Percentiles rank a stretch among this genome's conserved stretches.
Evolutionary conservation across 306 rosid genomes (phyloP).

Genomic region (Lagenaria siceraria): DNA sequence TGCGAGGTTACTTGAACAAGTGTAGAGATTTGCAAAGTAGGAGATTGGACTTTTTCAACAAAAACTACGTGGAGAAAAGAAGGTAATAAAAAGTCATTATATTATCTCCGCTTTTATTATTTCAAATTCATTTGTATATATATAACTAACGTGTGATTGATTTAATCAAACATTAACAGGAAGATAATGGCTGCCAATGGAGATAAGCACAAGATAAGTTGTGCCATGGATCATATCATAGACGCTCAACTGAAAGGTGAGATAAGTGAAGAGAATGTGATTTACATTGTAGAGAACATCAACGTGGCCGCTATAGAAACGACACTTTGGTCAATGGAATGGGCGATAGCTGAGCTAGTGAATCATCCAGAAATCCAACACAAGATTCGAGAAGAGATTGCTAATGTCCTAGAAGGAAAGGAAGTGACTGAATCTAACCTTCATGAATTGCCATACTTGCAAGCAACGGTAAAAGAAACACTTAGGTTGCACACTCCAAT

Average conservation of each 20-base stretch:
- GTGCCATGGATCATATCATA: slow-evolving; percentile 79
- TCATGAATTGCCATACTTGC: slow-evolving; percentile 42
- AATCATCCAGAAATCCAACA: slow-evolving; percentile 49
- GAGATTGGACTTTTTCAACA: slow-evolving; percentile 58
- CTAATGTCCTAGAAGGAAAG: slow-evolving; percentile 33
- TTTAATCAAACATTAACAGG: slow-evolving; percentile 4
- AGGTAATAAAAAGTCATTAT: slow-evolving; percentile 32
- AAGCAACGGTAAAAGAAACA: slow-evolving; percentile 69
- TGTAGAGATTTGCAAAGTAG: slow-evolving; percentile 63
- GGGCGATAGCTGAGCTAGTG: slow-evolving; percentile 85
- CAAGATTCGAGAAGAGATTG: slow-evolving; percentile 44
- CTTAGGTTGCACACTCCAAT: slow-evolving; percentile 63
- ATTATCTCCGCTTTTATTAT: not conserved
- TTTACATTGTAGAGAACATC: slow-evolving; percentile 76
- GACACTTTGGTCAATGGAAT: slow-evolving; percentile 83
- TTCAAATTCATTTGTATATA: not conserved
- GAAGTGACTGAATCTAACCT: slow-evolving; percentile 58
- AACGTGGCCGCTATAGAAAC: slow-evolving; percentile 72
- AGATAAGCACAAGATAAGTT: slow-evolving; percentile 45
- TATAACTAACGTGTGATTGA: not conserved
- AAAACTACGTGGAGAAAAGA: slow-evolving; percentile 35
- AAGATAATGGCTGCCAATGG: slow-evolving; percentile 54
- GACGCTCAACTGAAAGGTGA: slow-evolving; percentile 74
- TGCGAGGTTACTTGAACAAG: slow-evolving; percentile 55
- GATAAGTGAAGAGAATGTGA: slow-evolving; percentile 59